Conservation (phyloP, 495 filamentous ascomycete genomes). For the Aspergillus mulundensis region DNA sequence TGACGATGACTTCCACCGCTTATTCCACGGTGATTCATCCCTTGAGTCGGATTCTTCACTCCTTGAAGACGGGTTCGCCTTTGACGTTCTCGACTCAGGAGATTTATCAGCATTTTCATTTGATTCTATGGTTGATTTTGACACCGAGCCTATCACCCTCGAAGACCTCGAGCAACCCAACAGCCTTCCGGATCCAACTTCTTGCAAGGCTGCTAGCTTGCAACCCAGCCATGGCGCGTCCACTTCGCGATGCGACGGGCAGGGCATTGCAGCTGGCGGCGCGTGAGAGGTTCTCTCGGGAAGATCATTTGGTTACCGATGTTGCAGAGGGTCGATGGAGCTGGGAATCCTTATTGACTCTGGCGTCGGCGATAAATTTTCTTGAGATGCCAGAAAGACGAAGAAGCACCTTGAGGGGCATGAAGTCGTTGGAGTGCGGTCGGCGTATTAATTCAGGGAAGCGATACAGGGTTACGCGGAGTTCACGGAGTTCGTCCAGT, state of each 20-base stretch:
- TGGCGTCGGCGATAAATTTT: constrained; percentile 46
- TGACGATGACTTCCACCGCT: constrained; percentile 64
- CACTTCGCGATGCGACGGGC: constrained; percentile 86
- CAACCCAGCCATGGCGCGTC: constrained; percentile 91
- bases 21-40: constrained; percentile 68
- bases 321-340: constrained; percentile 32
- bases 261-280: constrained; percentile 68
- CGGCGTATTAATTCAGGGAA: constrained; percentile 39
- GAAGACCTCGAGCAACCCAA: constrained; percentile 44
- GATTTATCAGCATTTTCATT: constrained; percentile 64
- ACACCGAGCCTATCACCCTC: constrained; percentile 54
- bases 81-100: constrained; percentile 56
- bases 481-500: constrained; percentile 39
- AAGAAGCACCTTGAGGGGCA: constrained; percentile 22
- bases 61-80: constrained; percentile 72
- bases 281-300: constrained; percentile 36
- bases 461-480: constrained; percentile 29
- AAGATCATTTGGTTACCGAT: constrained; percentile 28
- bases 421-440: constrained; percentile 26
- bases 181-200: constrained; percentile 54
- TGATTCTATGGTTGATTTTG: constrained; percentile 83
- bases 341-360: constrained; percentile 45
- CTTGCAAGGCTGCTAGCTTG: constrained; percentile 62
- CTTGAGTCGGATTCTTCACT: constrained; percentile 66
- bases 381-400: constrained; percentile 35